A percentile compares a stretch with the other conserved stretches of the same genome.
Evolutionary conservation across 768 basidiomycete genomes (phyloP).

Genomic region (Termitomyces sp.): DNA sequence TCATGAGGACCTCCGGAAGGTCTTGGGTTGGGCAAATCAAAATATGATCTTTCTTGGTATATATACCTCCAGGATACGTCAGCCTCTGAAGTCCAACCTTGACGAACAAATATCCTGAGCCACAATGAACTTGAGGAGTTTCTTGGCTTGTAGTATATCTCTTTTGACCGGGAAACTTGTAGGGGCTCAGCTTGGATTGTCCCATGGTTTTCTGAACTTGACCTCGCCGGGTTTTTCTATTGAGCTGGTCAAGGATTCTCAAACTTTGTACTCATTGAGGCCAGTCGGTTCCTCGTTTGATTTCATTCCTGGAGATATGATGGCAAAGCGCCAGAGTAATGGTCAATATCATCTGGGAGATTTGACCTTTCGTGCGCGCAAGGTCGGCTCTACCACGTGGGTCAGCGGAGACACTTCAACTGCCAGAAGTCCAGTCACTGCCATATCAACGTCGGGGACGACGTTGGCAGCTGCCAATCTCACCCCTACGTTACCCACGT

Average conservation of each 20-base stretch:
- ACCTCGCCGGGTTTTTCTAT: slow-evolving; percentile 41
- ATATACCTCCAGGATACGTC: slow-evolving; percentile 1
- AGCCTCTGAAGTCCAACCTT: neutral
- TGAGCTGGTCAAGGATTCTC: slow-evolving; percentile 53
- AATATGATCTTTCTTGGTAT: neutral
- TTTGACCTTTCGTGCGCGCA: slow-evolving; percentile 49
- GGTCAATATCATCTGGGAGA: slow-evolving; percentile 55
- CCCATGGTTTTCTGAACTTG: slow-evolving; percentile 46
- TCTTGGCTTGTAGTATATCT: slow-evolving; percentile 4
- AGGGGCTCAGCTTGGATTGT: slow-evolving; percentile 36
- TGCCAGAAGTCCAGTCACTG: slow-evolving; percentile 35
- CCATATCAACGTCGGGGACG: slow-evolving; percentile 36
- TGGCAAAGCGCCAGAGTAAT: slow-evolving; percentile 44
- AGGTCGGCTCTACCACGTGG: slow-evolving; percentile 44
- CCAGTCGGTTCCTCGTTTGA: slow-evolving; percentile 40
- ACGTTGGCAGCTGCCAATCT: slow-evolving; percentile 49
- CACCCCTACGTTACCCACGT: slow-evolving; percentile 42
- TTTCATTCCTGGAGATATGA: slow-evolving; percentile 50
- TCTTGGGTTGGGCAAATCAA: neutral
- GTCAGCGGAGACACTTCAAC: slow-evolving; percentile 42
- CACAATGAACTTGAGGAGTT: slow-evolving; percentile 4
- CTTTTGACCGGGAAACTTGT: slow-evolving; percentile 10
- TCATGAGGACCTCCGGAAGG: slow-evolving; percentile 4
- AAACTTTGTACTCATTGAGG: slow-evolving; percentile 51
- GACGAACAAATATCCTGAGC: neutral